phyloP scores from a whole-genome alignment of 176 grass and related monocot species.

The Oryza australiensis region DNA sequence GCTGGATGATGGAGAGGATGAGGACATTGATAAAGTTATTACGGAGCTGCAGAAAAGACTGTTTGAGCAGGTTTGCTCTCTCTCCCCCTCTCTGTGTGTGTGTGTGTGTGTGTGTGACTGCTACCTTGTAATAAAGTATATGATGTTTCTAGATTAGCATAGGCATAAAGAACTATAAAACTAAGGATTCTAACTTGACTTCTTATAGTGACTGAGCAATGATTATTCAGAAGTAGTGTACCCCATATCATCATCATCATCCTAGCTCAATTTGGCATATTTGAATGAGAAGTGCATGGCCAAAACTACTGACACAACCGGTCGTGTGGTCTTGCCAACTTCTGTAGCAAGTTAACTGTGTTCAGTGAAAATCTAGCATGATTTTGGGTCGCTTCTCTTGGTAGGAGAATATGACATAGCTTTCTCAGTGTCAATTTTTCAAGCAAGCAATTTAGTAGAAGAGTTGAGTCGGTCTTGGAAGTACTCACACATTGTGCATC shows the following conservation, averaged over 20 bases:
- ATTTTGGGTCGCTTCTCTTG: neutral
- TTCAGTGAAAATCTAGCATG: neutral
- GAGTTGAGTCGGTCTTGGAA: neutral
- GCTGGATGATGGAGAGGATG: conserved; percentile 59
- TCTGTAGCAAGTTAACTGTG: neutral
- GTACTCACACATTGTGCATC: neutral
- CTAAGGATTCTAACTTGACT: neutral
- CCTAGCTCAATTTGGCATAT: too few species aligned
- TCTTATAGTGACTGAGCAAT: neutral
- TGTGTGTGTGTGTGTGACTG: neutral
- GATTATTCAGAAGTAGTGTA: neutral
- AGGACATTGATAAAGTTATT: conserved; percentile 58
- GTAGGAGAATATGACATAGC: neutral
- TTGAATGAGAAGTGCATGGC: neutral
- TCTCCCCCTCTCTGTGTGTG: neutral
- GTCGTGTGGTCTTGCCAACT: neutral
- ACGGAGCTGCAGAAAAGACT: conserved; percentile 65
- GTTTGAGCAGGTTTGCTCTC: conserved; percentile 43
- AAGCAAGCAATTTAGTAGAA: conserved; percentile 16
- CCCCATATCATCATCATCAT: neutral
- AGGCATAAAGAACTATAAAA: conserved; percentile 9
- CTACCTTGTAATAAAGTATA: neutral
- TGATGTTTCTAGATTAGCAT: neutral
- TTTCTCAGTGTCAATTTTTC: conserved; percentile 3
- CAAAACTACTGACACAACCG: neutral